Conservation (phyloP, 208 protist species). For the Crithidia sp. region DNA sequence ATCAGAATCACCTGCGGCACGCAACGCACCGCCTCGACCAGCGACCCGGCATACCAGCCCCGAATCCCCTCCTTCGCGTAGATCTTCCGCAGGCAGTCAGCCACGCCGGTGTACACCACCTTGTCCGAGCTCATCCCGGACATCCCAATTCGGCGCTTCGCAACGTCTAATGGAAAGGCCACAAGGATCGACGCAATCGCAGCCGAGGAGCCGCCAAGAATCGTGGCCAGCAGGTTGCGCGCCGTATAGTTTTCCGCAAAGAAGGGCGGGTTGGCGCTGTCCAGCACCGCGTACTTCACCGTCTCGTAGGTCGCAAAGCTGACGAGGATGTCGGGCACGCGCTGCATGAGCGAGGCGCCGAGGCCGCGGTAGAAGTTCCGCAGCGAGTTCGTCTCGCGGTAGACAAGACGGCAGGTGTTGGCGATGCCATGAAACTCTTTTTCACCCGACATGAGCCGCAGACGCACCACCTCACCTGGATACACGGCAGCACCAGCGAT, state of each 20-base stretch:
- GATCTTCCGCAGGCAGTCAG: constrained; percentile 67
- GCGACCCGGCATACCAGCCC: constrained; percentile 75
- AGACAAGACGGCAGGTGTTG: constrained; percentile 63
- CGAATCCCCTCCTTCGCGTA: constrained; percentile 76
- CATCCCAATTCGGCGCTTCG: constrained; percentile 89
- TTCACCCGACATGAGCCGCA: constrained; percentile 89
- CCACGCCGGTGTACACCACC: constrained; percentile 67
- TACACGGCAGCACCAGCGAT: constrained; percentile 82
- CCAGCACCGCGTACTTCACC: constrained; percentile 78
- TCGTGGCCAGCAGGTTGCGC: constrained; percentile 60
- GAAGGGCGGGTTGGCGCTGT: constrained; percentile 44
- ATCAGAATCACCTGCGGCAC: constrained; percentile 91
- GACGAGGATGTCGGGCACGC: constrained; percentile 87
- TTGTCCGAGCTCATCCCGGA: constrained; percentile 70
- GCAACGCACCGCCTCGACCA: constrained; percentile 80
- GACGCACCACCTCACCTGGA: constrained; percentile 88
- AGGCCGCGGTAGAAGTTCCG: constrained; percentile 89
- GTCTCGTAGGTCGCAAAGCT: constrained; percentile 92
- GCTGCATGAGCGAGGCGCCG: constrained; percentile 83
- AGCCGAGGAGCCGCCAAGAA: constrained; percentile 65
- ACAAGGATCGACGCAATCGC: constrained; percentile 78
- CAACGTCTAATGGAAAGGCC: constrained; percentile 86
- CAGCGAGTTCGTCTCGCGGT: constrained; percentile 75
- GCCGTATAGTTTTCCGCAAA: constrained; percentile 52
- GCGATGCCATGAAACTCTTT: constrained; percentile 67